Conservation (phyloP, 2,329 filamentous ascomycete genomes). For the Fusarium devonianum region DNA sequence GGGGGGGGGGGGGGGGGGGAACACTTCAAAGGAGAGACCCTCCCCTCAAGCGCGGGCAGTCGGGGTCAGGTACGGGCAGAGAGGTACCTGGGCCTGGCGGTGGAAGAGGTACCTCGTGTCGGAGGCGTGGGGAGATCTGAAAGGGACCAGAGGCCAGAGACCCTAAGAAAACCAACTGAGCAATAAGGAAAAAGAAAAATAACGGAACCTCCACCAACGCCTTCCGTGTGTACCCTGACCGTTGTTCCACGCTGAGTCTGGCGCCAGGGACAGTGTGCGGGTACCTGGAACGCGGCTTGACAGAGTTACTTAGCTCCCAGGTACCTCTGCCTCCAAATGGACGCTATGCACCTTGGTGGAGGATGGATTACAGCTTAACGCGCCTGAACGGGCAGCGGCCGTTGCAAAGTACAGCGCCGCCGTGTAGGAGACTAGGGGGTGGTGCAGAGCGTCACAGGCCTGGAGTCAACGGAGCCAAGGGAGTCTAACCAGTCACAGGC, state of each 20-base stretch:
- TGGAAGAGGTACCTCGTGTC: slow-evolving; percentile 5
- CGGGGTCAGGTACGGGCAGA: slow-evolving; percentile 23
- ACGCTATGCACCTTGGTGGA: slow-evolving; percentile 20
- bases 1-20: slow-evolving; percentile 48
- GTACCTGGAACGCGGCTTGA: slow-evolving; percentile 30
- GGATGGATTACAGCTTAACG: slow-evolving; percentile 29
- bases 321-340: slow-evolving; percentile 31
- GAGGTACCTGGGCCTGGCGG: slow-evolving; percentile 18
- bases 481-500: slow-evolving; percentile 22
- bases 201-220: slow-evolving; percentile 23
- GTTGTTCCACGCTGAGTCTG: slow-evolving; percentile 8
- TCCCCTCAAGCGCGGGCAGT: slow-evolving; percentile 18
- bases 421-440: slow-evolving; percentile 23
- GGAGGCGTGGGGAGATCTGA: slow-evolving; percentile 24
- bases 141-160: slow-evolving; percentile 16
- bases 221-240: slow-evolving; percentile 15
- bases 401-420: slow-evolving; percentile 33
- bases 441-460: slow-evolving; percentile 30
- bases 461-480: slow-evolving; percentile 28
- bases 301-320: slow-evolving; percentile 29
- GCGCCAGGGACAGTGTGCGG: slow-evolving; percentile 26
- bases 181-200: slow-evolving; percentile 30
- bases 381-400: slow-evolving; percentile 30
- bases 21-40: slow-evolving; percentile 44
- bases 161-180: neutral